Evolutionary conservation across 176 grass and related monocot species (phyloP).

Genomic region (Themeda triandra): DNA sequence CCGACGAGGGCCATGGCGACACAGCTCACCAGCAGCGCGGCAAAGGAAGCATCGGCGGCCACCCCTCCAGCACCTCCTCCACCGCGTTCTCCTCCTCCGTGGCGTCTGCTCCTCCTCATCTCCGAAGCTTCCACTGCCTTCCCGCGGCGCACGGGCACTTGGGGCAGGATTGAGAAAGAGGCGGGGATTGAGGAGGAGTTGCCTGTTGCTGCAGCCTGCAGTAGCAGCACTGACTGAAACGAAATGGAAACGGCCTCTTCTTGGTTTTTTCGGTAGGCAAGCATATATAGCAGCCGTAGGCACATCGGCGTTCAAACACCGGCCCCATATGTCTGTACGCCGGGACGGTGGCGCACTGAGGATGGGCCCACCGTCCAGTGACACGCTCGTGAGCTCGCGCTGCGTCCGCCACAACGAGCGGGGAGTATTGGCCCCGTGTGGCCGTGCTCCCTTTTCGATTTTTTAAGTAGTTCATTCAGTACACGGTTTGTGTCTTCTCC

Average conservation of each 20-base stretch:
- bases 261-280: not conserved
- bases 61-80: not conserved
- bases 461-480: no score
- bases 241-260: not conserved
- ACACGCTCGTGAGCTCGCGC: slow-evolving; percentile 19
- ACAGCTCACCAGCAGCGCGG: slow-evolving; percentile 27
- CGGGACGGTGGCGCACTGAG: not conserved
- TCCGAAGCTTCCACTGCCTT: not conserved
- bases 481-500: no score
- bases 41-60: slow-evolving; percentile 3
- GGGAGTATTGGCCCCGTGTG: not conserved
- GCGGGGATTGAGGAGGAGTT: not conserved
- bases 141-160: not conserved
- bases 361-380: not conserved
- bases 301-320: not conserved
- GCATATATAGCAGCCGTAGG: not conserved
- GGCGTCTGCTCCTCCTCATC: slow-evolving; percentile 37
- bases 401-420: not conserved
- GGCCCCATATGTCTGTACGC: not conserved
- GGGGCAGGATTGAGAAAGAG: no score
- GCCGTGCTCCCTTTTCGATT: not conserved
- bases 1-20: slow-evolving; percentile 24
- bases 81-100: slow-evolving; percentile 15
- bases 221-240: not conserved
- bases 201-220: not conserved